phyloP scores from a whole-genome alignment of 768 basidiomycete genomes.

The Pleurotus tuoliensis region DNA sequence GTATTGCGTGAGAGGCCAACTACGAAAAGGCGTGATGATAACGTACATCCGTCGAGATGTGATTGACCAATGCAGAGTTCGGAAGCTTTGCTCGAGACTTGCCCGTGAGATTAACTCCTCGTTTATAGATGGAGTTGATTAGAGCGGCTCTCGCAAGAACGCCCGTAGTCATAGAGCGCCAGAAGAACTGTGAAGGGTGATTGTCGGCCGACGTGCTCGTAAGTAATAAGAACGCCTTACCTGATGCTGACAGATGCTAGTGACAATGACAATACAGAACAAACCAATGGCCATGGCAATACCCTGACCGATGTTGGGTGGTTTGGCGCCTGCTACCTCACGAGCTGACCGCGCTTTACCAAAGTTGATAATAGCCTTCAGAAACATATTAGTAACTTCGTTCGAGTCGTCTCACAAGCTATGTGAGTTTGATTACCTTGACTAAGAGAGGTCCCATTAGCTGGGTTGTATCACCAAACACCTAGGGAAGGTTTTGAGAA shows the following conservation, averaged over 20 bases:
- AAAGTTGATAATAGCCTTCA: slow-evolving; percentile 57
- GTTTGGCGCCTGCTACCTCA: slow-evolving; percentile 25
- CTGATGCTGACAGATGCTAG: slow-evolving; percentile 63
- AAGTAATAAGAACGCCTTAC: slow-evolving; percentile 21
- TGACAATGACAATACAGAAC: slow-evolving; percentile 41
- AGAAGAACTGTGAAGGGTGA: slow-evolving; percentile 51
- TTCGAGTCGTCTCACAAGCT: background rate
- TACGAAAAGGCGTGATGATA: background rate
- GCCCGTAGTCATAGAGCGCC: slow-evolving; percentile 64
- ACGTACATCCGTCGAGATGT: slow-evolving; percentile 63
- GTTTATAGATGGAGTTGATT: slow-evolving; percentile 68
- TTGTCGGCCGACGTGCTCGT: no score
- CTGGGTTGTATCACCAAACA: slow-evolving; percentile 57
- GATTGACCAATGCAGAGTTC: slow-evolving; percentile 58
- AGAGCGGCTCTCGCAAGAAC: slow-evolving; percentile 62
- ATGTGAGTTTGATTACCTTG: slow-evolving; percentile 31
- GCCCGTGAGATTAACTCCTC: slow-evolving; percentile 60
- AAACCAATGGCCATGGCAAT: slow-evolving; percentile 58
- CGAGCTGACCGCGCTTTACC: slow-evolving; percentile 44
- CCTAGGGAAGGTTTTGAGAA: slow-evolving; percentile 26
- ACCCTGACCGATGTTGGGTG: slow-evolving; percentile 47
- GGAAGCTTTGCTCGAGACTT: slow-evolving; percentile 60
- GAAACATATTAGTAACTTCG: background rate
- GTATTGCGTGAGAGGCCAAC: slow-evolving; percentile 1
- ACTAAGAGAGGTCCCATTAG: slow-evolving; percentile 62